Evolutionary conservation across 2,329 filamentous ascomycete species (phyloP).

Genomic region (Epichloe gansuensis): DNA sequence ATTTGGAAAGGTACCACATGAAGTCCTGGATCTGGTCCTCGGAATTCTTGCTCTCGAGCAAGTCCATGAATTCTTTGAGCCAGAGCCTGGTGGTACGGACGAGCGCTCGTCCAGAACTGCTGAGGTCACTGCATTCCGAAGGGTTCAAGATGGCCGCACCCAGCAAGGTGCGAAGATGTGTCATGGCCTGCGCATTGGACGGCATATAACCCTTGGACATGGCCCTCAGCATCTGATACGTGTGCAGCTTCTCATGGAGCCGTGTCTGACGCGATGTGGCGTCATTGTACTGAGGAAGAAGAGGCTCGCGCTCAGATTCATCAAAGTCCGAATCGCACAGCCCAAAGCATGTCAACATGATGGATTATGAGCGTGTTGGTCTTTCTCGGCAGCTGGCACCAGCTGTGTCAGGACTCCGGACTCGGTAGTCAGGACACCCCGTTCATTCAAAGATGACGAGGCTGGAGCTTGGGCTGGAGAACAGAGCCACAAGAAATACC

Average conservation of each 20-base stretch:
- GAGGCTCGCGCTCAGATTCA: slow-evolving; percentile 54
- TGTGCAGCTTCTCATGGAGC: slow-evolving; percentile 81
- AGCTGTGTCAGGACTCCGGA: too few relatives aligned
- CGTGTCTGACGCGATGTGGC: slow-evolving; percentile 66
- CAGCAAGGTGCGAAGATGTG: slow-evolving; percentile 67
- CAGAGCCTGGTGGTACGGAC: slow-evolving; percentile 59
- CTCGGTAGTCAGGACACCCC: too few relatives aligned
- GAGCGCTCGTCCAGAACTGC: slow-evolving; percentile 61
- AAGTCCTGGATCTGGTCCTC: slow-evolving; percentile 84
- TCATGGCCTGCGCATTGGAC: slow-evolving; percentile 70
- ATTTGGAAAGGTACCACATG: slow-evolving; percentile 69
- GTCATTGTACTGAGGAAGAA: slow-evolving; percentile 72
- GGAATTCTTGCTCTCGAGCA: slow-evolving; percentile 70
- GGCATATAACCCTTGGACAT: slow-evolving; percentile 80
- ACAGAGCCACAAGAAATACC: too few relatives aligned
- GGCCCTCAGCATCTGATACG: slow-evolving; percentile 82
- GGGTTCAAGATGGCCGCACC: slow-evolving; percentile 68
- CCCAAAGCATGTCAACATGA: slow-evolving; percentile 53
- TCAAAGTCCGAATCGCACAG: slow-evolving; percentile 31
- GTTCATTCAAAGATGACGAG: too few relatives aligned
- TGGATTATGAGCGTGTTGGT: background rate
- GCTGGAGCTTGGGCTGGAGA: too few relatives aligned
- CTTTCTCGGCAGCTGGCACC: background rate
- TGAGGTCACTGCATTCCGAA: slow-evolving; percentile 49
- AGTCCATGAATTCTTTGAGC: slow-evolving; percentile 68